Evolutionary conservation across 1,284 basidiomycete species (phyloP).

Genomic region (Ceratobasidium sp.): DNA sequence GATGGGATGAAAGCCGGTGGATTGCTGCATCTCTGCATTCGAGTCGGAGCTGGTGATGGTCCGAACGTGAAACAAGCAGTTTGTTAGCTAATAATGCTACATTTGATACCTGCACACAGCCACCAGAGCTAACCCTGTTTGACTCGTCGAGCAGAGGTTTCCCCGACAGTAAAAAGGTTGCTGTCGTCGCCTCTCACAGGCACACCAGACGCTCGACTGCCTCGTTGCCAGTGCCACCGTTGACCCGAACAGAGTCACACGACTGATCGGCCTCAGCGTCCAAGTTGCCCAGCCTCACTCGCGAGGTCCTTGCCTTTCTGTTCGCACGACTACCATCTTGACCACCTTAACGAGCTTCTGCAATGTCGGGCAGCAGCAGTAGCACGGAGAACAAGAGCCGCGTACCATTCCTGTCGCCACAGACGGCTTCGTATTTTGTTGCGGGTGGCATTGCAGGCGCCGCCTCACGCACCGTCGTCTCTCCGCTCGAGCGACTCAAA

Average conservation of each 20-base stretch:
- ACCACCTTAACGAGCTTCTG: background rate
- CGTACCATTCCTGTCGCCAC: conserved; percentile 50
- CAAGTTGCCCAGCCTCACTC: background rate
- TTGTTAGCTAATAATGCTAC: background rate
- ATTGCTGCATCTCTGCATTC: too few species aligned
- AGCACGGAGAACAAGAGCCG: conserved; percentile 6
- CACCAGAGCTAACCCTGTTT: background rate
- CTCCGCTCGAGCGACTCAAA: conserved; percentile 89
- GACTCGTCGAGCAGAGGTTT: background rate
- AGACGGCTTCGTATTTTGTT: conserved; percentile 68
- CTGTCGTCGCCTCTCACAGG: background rate
- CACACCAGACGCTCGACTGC: background rate
- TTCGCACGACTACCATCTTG: background rate
- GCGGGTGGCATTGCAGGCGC: conserved; percentile 84
- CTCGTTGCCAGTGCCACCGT: background rate
- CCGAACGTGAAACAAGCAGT: too few species aligned
- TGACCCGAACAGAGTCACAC: background rate
- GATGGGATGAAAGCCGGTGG: too few species aligned
- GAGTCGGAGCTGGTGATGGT: too few species aligned
- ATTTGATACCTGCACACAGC: conserved; percentile 1
- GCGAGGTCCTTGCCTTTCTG: background rate
- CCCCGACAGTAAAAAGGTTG: background rate
- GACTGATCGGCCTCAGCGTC: background rate
- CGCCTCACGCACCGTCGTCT: conserved; percentile 88
- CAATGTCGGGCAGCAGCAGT: conserved; percentile 2